These are phyloP conservation scores for Bruguiera sexangula DNA, from an alignment of 345 rosid genomes.

Conservation along the genomic window DNA sequence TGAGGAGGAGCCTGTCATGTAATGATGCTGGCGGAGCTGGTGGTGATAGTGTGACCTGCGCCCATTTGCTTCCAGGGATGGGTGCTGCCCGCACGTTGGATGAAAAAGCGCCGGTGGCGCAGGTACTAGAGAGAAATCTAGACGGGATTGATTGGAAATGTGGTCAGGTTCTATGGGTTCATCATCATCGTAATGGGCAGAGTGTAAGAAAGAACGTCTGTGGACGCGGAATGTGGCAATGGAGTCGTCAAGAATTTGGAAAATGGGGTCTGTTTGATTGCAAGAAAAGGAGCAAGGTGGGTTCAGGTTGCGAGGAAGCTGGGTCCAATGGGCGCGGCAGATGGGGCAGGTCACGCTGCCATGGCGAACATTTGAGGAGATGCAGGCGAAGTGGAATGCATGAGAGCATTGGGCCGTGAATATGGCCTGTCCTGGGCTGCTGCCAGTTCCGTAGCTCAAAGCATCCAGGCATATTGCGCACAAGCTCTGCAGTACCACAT, in stretches of 20 bases:
- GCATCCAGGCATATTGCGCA: slow-evolving; percentile 84
- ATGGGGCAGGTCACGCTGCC: slow-evolving; percentile 86
- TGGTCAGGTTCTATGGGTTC: slow-evolving; percentile 68
- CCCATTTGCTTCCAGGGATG: slow-evolving; percentile 23
- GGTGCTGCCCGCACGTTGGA: slow-evolving; percentile 14
- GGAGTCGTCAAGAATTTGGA: slow-evolving; percentile 70
- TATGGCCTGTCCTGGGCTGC: slow-evolving; percentile 63
- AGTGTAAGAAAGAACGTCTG: slow-evolving; percentile 64
- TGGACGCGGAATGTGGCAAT: slow-evolving; percentile 74
- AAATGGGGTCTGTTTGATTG: slow-evolving; percentile 60
- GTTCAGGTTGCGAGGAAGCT: slow-evolving; percentile 68
- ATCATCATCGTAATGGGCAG: slow-evolving; percentile 78
- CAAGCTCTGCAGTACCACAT: slow-evolving; percentile 44
- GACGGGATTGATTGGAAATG: slow-evolving; percentile 43
- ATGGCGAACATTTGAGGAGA: slow-evolving; percentile 82
- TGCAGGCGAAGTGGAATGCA: slow-evolving; percentile 74
- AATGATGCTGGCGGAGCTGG: slow-evolving; percentile 21
- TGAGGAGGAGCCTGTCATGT: slow-evolving; percentile 35
- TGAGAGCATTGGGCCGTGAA: slow-evolving; percentile 93
- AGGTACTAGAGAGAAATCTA: slow-evolving; percentile 50
- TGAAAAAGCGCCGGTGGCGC: slow-evolving; percentile 35
- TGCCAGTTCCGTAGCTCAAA: slow-evolving; percentile 52
- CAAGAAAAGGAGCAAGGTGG: slow-evolving; percentile 45
- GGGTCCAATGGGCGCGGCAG: slow-evolving; percentile 91
- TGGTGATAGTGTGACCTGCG: slow-evolving; percentile 22